Percentiles rank a stretch among this genome's conserved stretches.
These are phyloP conservation scores for Curvularia verruculosa DNA, from an alignment of 2,329 filamentous ascomycete genomes.

Conservation along the genomic window DNA sequence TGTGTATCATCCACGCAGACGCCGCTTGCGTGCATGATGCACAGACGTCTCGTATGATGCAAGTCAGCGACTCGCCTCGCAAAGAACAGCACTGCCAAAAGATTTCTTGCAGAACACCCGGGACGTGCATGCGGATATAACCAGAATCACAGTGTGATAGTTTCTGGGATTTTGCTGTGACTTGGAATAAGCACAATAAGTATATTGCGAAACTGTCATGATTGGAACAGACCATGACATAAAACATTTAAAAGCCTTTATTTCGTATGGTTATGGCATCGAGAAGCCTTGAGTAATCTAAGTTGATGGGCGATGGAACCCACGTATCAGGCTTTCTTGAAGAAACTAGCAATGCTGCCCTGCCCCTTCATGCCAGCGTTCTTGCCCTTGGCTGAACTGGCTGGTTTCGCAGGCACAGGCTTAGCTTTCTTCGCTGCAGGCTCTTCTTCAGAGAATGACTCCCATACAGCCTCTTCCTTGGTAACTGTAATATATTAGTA, in stretches of 20 bases:
- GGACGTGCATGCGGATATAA: background rate
- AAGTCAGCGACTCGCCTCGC: background rate
- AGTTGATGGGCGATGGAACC: background rate
- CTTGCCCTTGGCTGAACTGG: slow-evolving; percentile 60
- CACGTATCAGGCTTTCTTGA: slow-evolving; percentile 70
- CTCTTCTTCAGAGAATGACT: slow-evolving; percentile 92
- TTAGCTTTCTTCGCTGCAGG: slow-evolving; percentile 64
- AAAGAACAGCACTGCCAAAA: background rate
- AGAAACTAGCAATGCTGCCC: slow-evolving; percentile 92
- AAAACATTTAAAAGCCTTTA: background rate
- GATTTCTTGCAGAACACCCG: background rate
- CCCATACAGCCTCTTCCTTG: slow-evolving; percentile 83
- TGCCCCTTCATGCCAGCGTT: slow-evolving; percentile 60
- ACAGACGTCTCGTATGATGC: background rate
- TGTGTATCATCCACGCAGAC: background rate
- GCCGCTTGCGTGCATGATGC: background rate
- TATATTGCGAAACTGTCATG: background rate
- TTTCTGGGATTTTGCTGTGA: background rate
- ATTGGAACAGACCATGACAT: background rate
- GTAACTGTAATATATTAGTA: slow-evolving; percentile 68
- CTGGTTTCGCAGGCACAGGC: slow-evolving; percentile 38
- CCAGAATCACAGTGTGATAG: background rate
- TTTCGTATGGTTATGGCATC: background rate
- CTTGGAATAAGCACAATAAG: background rate
- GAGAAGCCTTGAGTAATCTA: background rate